phyloP scores from a whole-genome alignment of 78 protist genomes.

The Tieghemostelium lacteum region DNA sequence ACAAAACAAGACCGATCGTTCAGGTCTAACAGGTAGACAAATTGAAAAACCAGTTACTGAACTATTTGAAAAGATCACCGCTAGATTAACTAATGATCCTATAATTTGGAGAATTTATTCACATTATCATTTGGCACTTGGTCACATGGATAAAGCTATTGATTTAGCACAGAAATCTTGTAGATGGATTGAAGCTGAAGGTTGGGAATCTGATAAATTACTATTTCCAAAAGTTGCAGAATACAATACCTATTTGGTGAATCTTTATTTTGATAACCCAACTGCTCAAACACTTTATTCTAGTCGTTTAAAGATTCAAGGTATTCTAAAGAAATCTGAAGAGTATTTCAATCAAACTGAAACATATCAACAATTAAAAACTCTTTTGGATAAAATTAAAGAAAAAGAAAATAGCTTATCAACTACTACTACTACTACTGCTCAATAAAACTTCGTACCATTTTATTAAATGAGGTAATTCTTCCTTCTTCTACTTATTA shows the following conservation, averaged over 20 bases:
- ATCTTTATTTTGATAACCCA: conserved; percentile 54
- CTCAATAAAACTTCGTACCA: no score
- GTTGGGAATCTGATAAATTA: conserved; percentile 39
- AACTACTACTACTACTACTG: no score
- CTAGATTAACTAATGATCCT: conserved; percentile 41
- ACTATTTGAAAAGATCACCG: conserved; percentile 46
- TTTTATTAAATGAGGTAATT: no score
- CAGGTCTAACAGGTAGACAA: conserved; percentile 18
- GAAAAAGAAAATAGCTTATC: no score
- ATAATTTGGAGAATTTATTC: conserved; percentile 72
- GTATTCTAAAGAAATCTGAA: conserved; percentile 48
- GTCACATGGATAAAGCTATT: conserved; percentile 50
- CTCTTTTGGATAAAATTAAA: no score
- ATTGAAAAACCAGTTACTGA: conserved; percentile 42
- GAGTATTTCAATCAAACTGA: no score
- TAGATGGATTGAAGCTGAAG: conserved; percentile 23
- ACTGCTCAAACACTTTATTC: conserved; percentile 43
- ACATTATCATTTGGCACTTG: conserved; percentile 37
- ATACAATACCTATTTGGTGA: not conserved
- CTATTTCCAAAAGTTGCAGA: conserved; percentile 28
- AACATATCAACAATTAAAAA: no score
- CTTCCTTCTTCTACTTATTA: no score
- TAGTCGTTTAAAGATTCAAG: conserved; percentile 30
- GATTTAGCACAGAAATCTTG: conserved; percentile 65
- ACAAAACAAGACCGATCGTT: not conserved